Evolutionary conservation across 306 rosid species (phyloP).

Genomic region (Quercus ilex): DNA sequence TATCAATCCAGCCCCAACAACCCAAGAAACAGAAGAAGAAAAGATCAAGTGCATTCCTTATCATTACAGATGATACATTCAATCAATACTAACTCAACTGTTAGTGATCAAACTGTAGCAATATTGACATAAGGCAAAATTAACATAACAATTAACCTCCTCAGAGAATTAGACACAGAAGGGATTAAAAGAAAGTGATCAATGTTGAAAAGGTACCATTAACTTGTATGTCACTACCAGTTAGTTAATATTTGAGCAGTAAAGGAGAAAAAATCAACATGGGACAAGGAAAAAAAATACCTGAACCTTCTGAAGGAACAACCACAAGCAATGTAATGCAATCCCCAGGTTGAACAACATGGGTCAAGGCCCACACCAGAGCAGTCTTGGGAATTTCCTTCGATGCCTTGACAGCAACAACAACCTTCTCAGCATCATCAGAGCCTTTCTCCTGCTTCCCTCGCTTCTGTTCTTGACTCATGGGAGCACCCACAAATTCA

Average conservation of each 20-base stretch:
- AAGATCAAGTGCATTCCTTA: neutral
- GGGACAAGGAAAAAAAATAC: constrained; percentile 31
- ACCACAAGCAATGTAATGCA: constrained; percentile 92
- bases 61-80: neutral
- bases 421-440: constrained; percentile 80
- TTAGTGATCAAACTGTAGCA: neutral
- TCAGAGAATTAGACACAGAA: neutral
- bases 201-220: neutral
- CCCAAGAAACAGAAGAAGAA: neutral
- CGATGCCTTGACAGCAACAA: constrained; percentile 92
- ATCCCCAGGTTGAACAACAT: constrained; percentile 97
- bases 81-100: neutral
- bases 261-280: constrained; percentile 6
- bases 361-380: constrained; percentile 93
- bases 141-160: neutral
- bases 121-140: neutral
- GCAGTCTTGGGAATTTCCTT: constrained; percentile 93
- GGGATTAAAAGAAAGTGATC: neutral
- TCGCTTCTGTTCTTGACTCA: constrained; percentile 75
- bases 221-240: neutral
- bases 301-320: constrained; percentile 85
- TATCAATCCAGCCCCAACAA: neutral
- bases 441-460: constrained; percentile 76
- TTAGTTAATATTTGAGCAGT: neutral
- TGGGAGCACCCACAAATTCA: constrained; percentile 21